phyloP scores from a whole-genome alignment of 805 yeast species.

The Wickerhamomyces queroliae region DNA sequence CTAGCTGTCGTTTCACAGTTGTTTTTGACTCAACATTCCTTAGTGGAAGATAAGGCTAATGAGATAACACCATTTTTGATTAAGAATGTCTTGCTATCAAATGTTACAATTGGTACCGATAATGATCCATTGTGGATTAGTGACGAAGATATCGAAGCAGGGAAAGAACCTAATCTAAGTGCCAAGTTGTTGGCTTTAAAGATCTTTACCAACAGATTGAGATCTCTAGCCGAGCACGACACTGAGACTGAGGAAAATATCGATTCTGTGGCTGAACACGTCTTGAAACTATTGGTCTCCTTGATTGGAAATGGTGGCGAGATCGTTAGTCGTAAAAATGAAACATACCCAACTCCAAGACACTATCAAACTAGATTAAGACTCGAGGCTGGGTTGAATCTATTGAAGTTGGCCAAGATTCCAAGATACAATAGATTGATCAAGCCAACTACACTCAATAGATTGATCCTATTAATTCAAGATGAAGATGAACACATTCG shows the following conservation, averaged over 20 bases:
- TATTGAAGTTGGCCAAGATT: constrained; percentile 58
- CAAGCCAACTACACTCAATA: constrained; percentile 43
- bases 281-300: constrained; percentile 59
- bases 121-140: constrained; percentile 40
- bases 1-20: constrained; percentile 57
- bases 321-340: constrained; percentile 40
- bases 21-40: constrained; percentile 39
- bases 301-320: constrained; percentile 77
- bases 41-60: constrained; percentile 46
- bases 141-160: constrained; percentile 33
- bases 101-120: constrained; percentile 31
- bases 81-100: constrained; percentile 53
- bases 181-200: constrained; percentile 50
- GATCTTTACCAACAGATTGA: constrained; percentile 55
- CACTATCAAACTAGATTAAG: constrained; percentile 56
- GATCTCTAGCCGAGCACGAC: constrained; percentile 24
- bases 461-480: constrained; percentile 53
- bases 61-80: constrained; percentile 57
- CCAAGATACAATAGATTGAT: constrained; percentile 48
- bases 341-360: constrained; percentile 55
- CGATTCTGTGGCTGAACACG: constrained; percentile 48
- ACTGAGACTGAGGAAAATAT: constrained; percentile 31
- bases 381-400: constrained; percentile 57
- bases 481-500: constrained; percentile 63
- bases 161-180: constrained; percentile 28